A percentile compares a stretch with the other conserved stretches of the same genome.
Evolutionary conservation across 306 rosid species (phyloP).

Genomic region (Vachellia collinsii): DNA sequence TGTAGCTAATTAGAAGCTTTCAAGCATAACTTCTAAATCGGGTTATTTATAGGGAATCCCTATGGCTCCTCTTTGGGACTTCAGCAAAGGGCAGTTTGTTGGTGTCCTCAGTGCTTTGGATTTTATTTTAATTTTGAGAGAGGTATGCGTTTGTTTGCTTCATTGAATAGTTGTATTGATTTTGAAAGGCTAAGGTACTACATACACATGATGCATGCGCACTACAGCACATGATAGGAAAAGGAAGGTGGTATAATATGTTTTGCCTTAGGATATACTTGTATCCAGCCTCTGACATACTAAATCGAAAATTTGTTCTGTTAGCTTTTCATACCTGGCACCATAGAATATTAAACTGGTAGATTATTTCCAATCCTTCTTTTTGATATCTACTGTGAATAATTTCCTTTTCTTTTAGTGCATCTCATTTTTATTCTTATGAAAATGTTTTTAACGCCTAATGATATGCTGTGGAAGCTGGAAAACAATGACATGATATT

Average conservation of each 20-base stretch:
- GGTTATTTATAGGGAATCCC: constrained; percentile 69
- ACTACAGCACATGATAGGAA: neutral
- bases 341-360: neutral
- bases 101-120: constrained; percentile 86
- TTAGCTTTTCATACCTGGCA: neutral
- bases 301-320: neutral
- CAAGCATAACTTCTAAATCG: constrained; percentile 37
- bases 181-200: constrained; percentile 19
- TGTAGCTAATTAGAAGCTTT: constrained; percentile 37
- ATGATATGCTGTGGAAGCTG: neutral
- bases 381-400: neutral
- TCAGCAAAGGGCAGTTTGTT: constrained; percentile 77
- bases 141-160: constrained; percentile 51
- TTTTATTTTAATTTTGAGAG: constrained; percentile 87
- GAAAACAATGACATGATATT: neutral
- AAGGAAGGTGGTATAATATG: neutral
- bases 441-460: neutral
- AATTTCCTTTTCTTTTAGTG: neutral
- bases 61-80: constrained; percentile 94
- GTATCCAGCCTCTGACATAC: neutral
- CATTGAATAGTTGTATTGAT: neutral
- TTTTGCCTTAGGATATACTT: neutral
- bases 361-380: neutral
- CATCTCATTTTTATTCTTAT: neutral
- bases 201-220: neutral